Conservation (phyloP, 1,139 yeast species). For the Wickerhamomyces sp. region DNA sequence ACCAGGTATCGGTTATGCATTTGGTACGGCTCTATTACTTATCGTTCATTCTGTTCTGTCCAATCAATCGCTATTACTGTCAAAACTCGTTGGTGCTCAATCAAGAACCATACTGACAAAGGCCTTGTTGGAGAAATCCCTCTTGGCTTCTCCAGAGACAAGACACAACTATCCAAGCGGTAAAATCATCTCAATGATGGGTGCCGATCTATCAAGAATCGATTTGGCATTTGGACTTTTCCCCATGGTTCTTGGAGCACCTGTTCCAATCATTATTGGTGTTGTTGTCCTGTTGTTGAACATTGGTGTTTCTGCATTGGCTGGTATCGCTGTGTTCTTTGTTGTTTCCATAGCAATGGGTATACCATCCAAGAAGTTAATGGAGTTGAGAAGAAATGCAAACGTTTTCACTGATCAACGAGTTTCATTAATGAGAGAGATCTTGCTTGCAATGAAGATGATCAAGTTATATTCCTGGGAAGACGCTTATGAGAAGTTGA, state of each 20-base stretch:
- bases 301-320: constrained; percentile 67
- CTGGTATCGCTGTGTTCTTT: constrained; percentile 52
- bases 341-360: constrained; percentile 24
- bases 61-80: constrained; percentile 54
- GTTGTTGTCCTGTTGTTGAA: constrained; percentile 59
- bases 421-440: constrained; percentile 46
- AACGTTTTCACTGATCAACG: constrained; percentile 43
- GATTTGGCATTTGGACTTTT: constrained; percentile 67
- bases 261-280: constrained; percentile 49
- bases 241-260: constrained; percentile 55
- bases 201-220: constrained; percentile 70
- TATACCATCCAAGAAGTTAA: constrained; percentile 31
- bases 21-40: constrained; percentile 44
- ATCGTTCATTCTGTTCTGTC: constrained; percentile 39
- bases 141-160: constrained; percentile 51
- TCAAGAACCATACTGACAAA: constrained; percentile 61
- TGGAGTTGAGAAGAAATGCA: constrained; percentile 37
- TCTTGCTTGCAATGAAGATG: constrained; percentile 45
- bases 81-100: constrained; percentile 60
- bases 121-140: constrained; percentile 60
- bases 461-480: constrained; percentile 59
- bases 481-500: constrained; percentile 43
- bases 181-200: constrained; percentile 61
- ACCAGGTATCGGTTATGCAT: constrained; percentile 51
- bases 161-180: constrained; percentile 55